Conservation (phyloP, 1,284 basidiomycete species). For the Psilocybe mexicana region DNA sequence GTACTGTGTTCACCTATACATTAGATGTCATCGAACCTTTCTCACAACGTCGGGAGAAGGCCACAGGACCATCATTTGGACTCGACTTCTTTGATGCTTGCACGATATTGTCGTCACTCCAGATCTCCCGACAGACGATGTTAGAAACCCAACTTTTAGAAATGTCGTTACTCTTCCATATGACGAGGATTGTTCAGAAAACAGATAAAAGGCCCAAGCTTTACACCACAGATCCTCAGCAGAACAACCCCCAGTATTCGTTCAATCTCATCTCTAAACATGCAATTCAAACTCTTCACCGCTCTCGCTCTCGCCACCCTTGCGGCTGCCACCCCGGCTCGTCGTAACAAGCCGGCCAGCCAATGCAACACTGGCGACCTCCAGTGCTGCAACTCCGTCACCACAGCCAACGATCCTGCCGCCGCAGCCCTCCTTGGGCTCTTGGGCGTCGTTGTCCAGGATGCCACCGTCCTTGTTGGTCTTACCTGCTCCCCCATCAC, state of each 20-base stretch:
- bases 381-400: constrained; percentile 13
- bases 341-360: constrained; percentile 10
- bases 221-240: constrained; percentile 5
- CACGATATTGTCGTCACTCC: not conserved
- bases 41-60: not conserved
- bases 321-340: constrained; percentile 22
- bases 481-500: constrained; percentile 22
- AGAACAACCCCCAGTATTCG: constrained; percentile 14
- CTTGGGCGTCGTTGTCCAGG: constrained; percentile 13
- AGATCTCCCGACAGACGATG: not conserved
- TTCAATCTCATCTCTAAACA: constrained; percentile 9
- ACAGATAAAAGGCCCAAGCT: constrained; percentile 6
- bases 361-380: constrained; percentile 14
- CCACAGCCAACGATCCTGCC: constrained; percentile 4
- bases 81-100: constrained; percentile 3
- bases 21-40: not conserved
- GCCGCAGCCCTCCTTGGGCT: constrained; percentile 1
- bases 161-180: not conserved
- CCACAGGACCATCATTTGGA: not conserved
- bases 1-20: not conserved
- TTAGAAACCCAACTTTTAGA: not conserved
- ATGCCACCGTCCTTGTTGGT: constrained; percentile 20
- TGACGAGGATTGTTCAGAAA: not conserved
- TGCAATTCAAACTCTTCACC: constrained; percentile 17
- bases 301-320: constrained; percentile 18